phyloP scores from a whole-genome alignment of 2,329 filamentous ascomycete genomes.

The Pseudogymnoascus sp. region DNA sequence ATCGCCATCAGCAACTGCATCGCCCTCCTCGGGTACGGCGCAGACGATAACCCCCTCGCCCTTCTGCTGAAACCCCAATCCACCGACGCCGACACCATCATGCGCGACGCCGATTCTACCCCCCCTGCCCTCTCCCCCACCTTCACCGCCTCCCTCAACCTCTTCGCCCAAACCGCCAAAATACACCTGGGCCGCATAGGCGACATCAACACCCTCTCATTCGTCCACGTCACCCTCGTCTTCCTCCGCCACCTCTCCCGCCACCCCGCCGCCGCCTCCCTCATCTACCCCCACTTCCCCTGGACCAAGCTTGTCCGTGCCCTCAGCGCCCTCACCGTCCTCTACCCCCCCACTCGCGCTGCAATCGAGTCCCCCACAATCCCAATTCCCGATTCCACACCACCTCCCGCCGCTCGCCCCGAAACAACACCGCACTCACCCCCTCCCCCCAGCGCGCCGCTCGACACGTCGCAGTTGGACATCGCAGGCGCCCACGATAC shows the following conservation, averaged over 20 bases:
- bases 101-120: background rate
- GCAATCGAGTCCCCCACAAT: conserved; percentile 19
- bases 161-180: conserved; percentile 19
- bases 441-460: background rate
- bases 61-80: background rate
- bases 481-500: background rate
- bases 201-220: conserved; percentile 25
- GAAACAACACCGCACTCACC: background rate
- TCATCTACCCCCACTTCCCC: conserved; percentile 20
- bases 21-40: conserved; percentile 26
- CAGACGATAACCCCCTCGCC: conserved; percentile 18
- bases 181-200: conserved; percentile 22
- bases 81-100: background rate
- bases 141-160: background rate
- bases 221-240: conserved; percentile 25
- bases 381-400: conserved; percentile 16
- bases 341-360: conserved; percentile 7
- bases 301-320: conserved; percentile 20
- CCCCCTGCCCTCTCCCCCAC: background rate
- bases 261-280: conserved; percentile 17
- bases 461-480: background rate
- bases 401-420: background rate
- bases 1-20: conserved; percentile 44
- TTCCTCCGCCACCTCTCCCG: conserved; percentile 22
- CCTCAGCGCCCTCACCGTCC: conserved; percentile 21